Evolutionary conservation across 768 basidiomycete species (phyloP).

Genomic region (Guyanaporus albipodus): DNA sequence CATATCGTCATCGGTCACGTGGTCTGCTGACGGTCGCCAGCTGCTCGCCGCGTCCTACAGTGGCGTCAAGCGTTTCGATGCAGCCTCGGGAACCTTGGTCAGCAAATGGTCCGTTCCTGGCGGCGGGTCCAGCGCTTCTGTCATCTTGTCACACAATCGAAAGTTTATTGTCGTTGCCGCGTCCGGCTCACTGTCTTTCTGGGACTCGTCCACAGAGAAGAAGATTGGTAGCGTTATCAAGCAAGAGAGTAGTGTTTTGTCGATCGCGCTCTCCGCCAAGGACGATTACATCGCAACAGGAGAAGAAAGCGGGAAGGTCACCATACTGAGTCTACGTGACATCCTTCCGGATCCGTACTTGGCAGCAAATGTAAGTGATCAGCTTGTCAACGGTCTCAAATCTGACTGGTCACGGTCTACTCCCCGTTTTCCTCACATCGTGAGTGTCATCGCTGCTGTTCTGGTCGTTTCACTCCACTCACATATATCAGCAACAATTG

Average conservation of each 20-base stretch:
- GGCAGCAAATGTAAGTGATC: neutral
- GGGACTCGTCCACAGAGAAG: neutral
- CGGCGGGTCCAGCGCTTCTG: neutral
- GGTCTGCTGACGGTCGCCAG: neutral
- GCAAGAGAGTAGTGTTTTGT: neutral
- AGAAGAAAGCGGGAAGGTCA: slow-evolving; percentile 1
- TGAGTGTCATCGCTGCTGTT: too few relatives aligned
- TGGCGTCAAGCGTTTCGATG: neutral
- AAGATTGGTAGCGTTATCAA: neutral
- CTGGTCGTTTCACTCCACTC: too few relatives aligned
- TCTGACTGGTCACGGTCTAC: too few relatives aligned
- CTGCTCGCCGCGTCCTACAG: neutral
- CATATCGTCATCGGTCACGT: neutral
- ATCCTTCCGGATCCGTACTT: slow-evolving; percentile 3
- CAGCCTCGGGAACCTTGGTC: neutral
- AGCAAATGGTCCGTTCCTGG: neutral
- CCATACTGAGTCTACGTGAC: neutral
- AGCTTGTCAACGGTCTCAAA: too few relatives aligned
- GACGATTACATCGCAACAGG: neutral
- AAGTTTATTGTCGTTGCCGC: neutral
- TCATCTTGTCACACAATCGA: neutral
- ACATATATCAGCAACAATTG: too few relatives aligned
- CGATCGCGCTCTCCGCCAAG: neutral
- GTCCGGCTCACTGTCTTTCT: neutral
- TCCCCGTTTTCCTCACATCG: too few relatives aligned